Evolutionary conservation across 305 asterid genomes (phyloP), one percentile per base, ranked within the genome.

Genomic region (Petunia hybrid): DNA sequence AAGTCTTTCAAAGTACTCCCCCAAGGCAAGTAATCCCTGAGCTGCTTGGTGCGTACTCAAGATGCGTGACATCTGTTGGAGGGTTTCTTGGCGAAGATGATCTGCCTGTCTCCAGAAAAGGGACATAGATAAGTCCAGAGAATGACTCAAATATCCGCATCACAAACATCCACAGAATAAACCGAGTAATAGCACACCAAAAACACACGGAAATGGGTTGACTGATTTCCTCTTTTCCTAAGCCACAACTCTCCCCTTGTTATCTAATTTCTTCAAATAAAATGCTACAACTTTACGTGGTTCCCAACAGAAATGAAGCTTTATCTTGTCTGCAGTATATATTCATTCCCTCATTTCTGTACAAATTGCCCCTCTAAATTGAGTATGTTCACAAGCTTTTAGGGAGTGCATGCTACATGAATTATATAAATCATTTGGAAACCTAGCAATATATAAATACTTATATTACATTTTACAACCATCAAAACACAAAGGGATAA

Each of bases 41-140:
- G 98, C 98, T 53, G 93, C 89, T 88, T 94, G 97, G 43, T 83
- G 89, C 4, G 82, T 76, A 9, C 81, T 84, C 31, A 94, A 91
- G 65, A 89, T 89, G 36, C 92, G 89, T 62, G 87, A 90, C 82
- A 93, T 88, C 91, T 89, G 96, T 85, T 90, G 91, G 75, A 95
- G 83, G n/a, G 98, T 88, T 80, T 80, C 92, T 89, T 91, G 89
- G 59, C 98, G 93, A 80, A 95, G 93, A 89, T 88, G 90, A 87
- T 95, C 98, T 8, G 98, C 98, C 97, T 95, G 90, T 69, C 86
- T 36, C 53, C 76, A 73, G 80, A 55, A 56, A 56, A 39, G 36
- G 38, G 83, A 67, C 38, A 57, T 39, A 79, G 48, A 41, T 0
- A 42, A 76, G 80, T 43, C 53, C 43, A 56, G n/a, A 41, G 41